Conservation (phyloP, 1,139 yeast species). For the Suhomyces yuchorum region DNA sequence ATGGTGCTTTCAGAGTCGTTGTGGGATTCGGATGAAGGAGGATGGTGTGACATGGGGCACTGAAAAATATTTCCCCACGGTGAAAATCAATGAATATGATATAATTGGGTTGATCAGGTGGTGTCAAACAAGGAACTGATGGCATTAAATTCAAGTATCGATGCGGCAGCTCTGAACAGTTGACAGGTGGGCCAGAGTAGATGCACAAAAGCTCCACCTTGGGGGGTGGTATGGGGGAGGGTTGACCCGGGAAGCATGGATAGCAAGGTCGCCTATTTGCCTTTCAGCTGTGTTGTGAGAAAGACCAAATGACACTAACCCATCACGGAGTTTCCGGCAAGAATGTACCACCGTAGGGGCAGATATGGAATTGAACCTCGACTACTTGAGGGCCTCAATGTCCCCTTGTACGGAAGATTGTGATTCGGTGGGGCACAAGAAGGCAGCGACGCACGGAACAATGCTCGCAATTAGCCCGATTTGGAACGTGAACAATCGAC, state of each 20-base stretch:
- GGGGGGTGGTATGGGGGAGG: background rate
- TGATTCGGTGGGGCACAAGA: background rate
- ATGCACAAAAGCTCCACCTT: background rate
- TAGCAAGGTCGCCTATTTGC: background rate
- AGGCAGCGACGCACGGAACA: constrained; percentile 1
- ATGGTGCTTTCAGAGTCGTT: background rate
- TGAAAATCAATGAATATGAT: background rate
- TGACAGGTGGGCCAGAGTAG: background rate
- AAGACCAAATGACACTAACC: background rate
- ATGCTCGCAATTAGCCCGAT: constrained; percentile 2
- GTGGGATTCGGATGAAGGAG: background rate
- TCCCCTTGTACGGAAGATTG: background rate
- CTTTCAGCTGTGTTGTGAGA: background rate
- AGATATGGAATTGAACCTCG: background rate
- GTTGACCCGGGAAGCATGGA: background rate
- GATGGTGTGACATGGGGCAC: background rate
- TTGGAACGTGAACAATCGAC: background rate
- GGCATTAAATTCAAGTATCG: background rate
- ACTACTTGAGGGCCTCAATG: background rate
- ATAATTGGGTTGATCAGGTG: background rate
- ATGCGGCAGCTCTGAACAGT: background rate
- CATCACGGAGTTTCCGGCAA: background rate
- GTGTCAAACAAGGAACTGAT: background rate
- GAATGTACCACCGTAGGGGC: background rate
- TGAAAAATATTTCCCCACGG: background rate